A percentile compares a stretch with the other conserved stretches of the same genome.
These are phyloP conservation scores for Colletotrichum sp. DNA, from an alignment of 2,329 filamentous ascomycete species.

Conservation along the genomic window DNA sequence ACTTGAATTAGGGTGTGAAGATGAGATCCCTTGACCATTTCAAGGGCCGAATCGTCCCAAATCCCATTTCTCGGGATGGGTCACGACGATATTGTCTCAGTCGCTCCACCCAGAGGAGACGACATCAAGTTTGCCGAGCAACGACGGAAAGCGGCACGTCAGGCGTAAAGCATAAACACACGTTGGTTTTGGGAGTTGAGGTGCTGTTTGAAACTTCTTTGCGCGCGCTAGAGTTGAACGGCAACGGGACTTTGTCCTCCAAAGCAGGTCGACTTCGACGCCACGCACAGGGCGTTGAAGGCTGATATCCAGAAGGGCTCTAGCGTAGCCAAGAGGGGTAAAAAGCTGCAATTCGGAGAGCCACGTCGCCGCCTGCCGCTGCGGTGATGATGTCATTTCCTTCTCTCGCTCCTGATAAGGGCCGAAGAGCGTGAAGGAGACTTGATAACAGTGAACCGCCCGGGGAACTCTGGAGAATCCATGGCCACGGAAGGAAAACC, in stretches of 20 bases:
- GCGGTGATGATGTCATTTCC: slow-evolving; percentile 9
- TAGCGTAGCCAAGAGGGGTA: background rate
- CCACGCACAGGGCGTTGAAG: slow-evolving; percentile 6
- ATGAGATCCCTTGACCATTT: background rate
- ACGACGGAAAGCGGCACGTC: background rate
- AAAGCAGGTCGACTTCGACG: background rate
- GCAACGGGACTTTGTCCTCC: background rate
- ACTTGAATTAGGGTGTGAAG: background rate
- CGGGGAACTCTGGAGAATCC: background rate
- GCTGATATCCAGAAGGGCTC: background rate
- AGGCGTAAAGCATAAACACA: background rate
- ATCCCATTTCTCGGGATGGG: background rate
- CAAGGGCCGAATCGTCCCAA: background rate
- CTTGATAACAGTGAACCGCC: background rate
- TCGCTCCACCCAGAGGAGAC: background rate
- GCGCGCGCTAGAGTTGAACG: background rate
- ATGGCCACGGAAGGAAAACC: background rate
- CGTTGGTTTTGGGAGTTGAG: background rate
- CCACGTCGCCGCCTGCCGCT: background rate
- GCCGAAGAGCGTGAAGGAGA: background rate
- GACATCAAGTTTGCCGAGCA: background rate
- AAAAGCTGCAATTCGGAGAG: background rate
- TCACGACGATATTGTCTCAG: background rate
- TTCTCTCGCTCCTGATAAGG: background rate
- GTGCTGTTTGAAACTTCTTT: slow-evolving; percentile 6